Base-by-base conservation (phyloP, 805 yeast species). In the Teunomyces lycoperdinae region DNA sequence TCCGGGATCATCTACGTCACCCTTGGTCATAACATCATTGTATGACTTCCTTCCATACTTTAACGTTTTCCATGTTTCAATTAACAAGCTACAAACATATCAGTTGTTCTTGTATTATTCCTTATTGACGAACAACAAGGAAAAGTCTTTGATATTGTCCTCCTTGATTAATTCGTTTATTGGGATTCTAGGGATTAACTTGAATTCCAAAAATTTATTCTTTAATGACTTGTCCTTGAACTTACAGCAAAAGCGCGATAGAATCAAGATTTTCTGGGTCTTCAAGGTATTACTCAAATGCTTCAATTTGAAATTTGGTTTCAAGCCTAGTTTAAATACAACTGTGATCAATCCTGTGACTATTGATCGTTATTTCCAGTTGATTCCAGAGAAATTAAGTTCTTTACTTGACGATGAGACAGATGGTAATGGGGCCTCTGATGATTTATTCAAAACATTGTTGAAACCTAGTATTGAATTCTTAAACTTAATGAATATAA, bases 31-130 rank as follows among this genome's bases (percentile, higher is more conserved):
- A 47, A 63, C 60, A 56, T 75, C 74, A 30, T 71, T 64, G 56
- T 75, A 66, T 51, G 79, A 62, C 52, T 78, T 71, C 55, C 68
- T 68, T 40, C 78, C 71, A 46, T 73, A 78, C 54, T 70, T 79
- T 50, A 77, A 78, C 58, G 76, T 75, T 38, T 69, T 74, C 49
- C 75, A 75, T 48, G 73, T 78, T 6, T 70, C 77, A 3, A 58
- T 77, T 24, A 69, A 64, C 50, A 80, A 76, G 55, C 61, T 80
- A 29, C 83, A 80, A 56, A 77, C 80, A 9, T 71, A 76, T 43
- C 61, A 79, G 35, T 55, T 80, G 49, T 67, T 78, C 47, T 68
- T 80, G 46, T 74, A 77, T 55, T 78, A 76, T 57, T 68, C 81
- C 6, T 62, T 79, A 10, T 54, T 68, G 41, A 66, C 75, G 3